Evolutionary conservation across 2,329 filamentous ascomycete genomes (phyloP), one percentile per base, ranked within the genome.

Genomic region (Colletotrichum chrysophilum): DNA sequence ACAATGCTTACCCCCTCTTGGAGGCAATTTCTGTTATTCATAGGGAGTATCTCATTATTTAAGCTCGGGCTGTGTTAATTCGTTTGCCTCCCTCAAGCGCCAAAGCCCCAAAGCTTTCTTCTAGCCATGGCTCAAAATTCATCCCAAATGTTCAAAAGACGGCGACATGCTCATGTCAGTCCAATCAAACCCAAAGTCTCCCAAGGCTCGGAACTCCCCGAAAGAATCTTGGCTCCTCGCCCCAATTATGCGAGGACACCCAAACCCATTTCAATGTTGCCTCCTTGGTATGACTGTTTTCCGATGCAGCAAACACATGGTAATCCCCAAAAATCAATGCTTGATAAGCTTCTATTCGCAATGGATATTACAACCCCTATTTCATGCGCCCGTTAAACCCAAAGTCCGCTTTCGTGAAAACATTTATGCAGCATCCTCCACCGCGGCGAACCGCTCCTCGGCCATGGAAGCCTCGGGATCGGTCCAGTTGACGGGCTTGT

Each of bases 401-500:
- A 52, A 52, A 52, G 43, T 21, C 5, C 38, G 43, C 43, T 52
- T 52, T 52, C 43, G 43, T 52, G 43, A 52, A 52, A 21, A 52
- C 14, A 10, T 21, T 52, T 13, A 52, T 21, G 43, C 43, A 13
- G n/a, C 10, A 12, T 21, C 43, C 43, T 52, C 43, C 43, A 52
- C 43, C 43, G 43, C 43, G n/a, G n/a, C 43, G 10, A 52, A 81
- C 71, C 82, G 82, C 52, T 85, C 81, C 14, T 79, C 76, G 36
- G 86, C 84, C 24, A 83, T 81, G 4, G 71, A 36, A 7, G 81
- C 85, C 68, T 85, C 84, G 21, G 81, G 79, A 36, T 86, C 84
- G 32, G 82, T 83, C 78, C 81, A 82, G 79, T 86, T 85, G 77
- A 85, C 81, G 16, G 93, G 93, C 85, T 94, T 94, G 80, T 94